A percentile compares a stretch with the other conserved stretches of the same genome.
Conservation (phyloP, 805 yeast genomes). For the Myxozyma udenii region DNA sequence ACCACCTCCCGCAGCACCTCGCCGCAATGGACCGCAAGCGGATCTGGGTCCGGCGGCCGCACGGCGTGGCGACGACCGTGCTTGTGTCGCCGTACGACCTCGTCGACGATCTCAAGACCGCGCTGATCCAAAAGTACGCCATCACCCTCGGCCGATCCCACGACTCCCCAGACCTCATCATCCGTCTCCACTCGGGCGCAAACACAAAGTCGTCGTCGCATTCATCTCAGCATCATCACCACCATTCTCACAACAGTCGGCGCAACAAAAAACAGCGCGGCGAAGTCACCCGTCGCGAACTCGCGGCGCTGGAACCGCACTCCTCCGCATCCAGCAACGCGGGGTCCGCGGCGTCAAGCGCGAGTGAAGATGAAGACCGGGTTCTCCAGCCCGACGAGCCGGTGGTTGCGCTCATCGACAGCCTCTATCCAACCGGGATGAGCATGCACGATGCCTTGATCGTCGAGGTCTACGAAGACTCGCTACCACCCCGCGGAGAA, state of each 20-base stretch:
- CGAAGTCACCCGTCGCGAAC: constrained; percentile 17
- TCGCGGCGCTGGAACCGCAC: constrained; percentile 5
- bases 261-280: constrained; percentile 2
- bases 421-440: constrained; percentile 67
- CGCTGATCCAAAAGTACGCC: constrained; percentile 63
- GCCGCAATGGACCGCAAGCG: too few species aligned
- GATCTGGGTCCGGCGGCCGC: constrained; percentile 41
- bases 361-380: constrained; percentile 21
- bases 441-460: constrained; percentile 59
- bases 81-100: constrained; percentile 59
- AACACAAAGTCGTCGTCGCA: background rate
- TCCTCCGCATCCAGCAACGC: background rate
- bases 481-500: too few species aligned
- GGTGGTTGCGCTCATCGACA: constrained; percentile 58
- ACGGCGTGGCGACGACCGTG: constrained; percentile 62
- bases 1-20: too few species aligned
- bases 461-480: constrained; percentile 47
- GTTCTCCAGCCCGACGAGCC: constrained; percentile 54
- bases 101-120: constrained; percentile 75
- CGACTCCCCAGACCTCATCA: constrained; percentile 63
- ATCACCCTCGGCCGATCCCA: constrained; percentile 57
- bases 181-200: constrained; percentile 31
- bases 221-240: constrained; percentile 17
- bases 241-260: constrained; percentile 6
- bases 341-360: background rate